Evolutionary conservation across 495 filamentous ascomycete species (phyloP), one percentile per base, ranked within the genome.

Genomic region (Cryomyces antarcticus): DNA sequence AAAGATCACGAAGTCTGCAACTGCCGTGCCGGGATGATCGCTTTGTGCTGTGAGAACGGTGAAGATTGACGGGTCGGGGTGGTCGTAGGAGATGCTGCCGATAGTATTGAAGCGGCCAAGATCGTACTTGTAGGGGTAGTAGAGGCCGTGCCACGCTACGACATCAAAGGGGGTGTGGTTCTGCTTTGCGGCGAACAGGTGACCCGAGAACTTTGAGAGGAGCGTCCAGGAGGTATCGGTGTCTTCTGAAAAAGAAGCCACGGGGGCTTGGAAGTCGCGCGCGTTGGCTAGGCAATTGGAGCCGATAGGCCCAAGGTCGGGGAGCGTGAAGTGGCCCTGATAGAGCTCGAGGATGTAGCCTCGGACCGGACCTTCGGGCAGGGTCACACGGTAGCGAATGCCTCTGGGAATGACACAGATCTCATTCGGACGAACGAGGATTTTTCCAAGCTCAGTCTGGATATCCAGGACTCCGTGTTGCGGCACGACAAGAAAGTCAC

Each of bases 271-370:
- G 62, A 94, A 94, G 56, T 94, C 86, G 10, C 86, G 75, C 0
- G 75, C 70, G 52, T 94, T 93, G 48, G 86, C 86, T 4, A 94
- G 75, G 36, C 85, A 70, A 53, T 87, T 87, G 38, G 76, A 81
- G 5, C 86, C 86, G 50, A 94, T 93, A 31, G 86, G 85, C 3
- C 86, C 86, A 4, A 94, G 67, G 52, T 93, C 85, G 0, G 86
- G 86, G 5, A 94, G 78, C 41, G 72, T 57, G 57, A 82, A 94
- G 61, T 89, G 83, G 24, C 77, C 78, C 48, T 84, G 75, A 61
- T 88, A 93, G 4, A 92, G 66, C 60, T 94, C 86, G 34, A 88
- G 71, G 28, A 86, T 81, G 56, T 93, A 94, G 39, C 86, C 86
- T 49, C 83, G 67, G 3, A 77, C 77, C 3, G 77, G 73, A 6